Conservation (phyloP, 352 stramenopile species). For the Globisporangium perplexum region DNA sequence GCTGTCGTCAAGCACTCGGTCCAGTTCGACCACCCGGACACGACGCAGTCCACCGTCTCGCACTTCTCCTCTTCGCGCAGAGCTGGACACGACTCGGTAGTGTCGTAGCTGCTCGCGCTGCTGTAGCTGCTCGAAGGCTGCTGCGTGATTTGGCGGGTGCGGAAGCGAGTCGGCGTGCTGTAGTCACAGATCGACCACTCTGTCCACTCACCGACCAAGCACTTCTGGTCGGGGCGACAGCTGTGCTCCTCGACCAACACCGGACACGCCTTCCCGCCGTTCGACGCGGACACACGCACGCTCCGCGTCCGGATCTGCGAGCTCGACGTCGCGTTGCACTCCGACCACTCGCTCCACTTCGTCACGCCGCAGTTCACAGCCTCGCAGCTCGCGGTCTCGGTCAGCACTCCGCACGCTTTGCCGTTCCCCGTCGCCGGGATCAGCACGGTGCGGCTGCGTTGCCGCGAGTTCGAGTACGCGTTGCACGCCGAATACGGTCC, state of each 20-base stretch:
- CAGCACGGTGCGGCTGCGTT: conserved; percentile 29
- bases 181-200: conserved; percentile 39
- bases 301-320: conserved; percentile 31
- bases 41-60: conserved; percentile 38
- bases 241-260: conserved; percentile 30
- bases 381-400: conserved; percentile 29
- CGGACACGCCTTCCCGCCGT: conserved; percentile 37
- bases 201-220: conserved; percentile 35
- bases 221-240: conserved; percentile 40
- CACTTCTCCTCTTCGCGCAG: conserved; percentile 37
- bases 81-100: conserved; percentile 19
- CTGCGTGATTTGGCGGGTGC: conserved; percentile 36
- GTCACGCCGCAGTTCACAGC: conserved; percentile 51
- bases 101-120: neutral
- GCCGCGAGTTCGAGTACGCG: conserved; percentile 21
- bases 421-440: conserved; percentile 24
- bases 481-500: conserved; percentile 35
- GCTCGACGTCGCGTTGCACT: conserved; percentile 28
- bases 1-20: conserved; percentile 26
- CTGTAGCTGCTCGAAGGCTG: conserved; percentile 2
- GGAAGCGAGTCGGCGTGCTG: conserved; percentile 24
- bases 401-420: conserved; percentile 36
- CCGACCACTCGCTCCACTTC: conserved; percentile 36
- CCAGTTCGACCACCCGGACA: conserved; percentile 48
- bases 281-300: conserved; percentile 25